Conservation (phyloP, 2,329 filamentous ascomycete species). For the Endocalyx cinctus region DNA sequence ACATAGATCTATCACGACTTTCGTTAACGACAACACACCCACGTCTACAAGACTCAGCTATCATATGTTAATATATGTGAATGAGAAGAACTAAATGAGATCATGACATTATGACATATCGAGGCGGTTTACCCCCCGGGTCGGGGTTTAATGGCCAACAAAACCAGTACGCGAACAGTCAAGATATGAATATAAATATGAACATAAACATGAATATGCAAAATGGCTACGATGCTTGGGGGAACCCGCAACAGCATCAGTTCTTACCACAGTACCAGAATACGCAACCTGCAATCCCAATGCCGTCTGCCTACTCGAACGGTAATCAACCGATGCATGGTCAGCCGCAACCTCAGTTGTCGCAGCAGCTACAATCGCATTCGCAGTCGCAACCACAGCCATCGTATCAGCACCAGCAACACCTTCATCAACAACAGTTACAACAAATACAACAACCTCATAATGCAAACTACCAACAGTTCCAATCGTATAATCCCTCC, state of each 20-base stretch:
- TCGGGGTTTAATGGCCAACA: slow-evolving; percentile 25
- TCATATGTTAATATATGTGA: background rate
- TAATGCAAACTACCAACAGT: background rate
- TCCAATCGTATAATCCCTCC: background rate
- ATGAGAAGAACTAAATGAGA: background rate
- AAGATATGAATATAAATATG: slow-evolving; percentile 17
- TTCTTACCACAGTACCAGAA: slow-evolving; percentile 17
- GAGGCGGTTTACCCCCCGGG: slow-evolving; percentile 24
- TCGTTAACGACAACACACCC: too few species aligned
- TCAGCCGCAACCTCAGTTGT: slow-evolving; percentile 1
- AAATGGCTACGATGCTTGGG: slow-evolving; percentile 22
- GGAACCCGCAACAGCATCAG: slow-evolving; percentile 20
- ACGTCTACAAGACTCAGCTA: too few species aligned
- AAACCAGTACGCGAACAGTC: too few species aligned
- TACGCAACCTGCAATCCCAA: slow-evolving; percentile 13
- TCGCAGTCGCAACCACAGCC: slow-evolving; percentile 25
- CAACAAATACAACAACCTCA: slow-evolving; percentile 10
- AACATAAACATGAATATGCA: slow-evolving; percentile 16
- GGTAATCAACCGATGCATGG: slow-evolving; percentile 10
- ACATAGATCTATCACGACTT: too few species aligned
- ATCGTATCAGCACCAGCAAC: slow-evolving; percentile 23
- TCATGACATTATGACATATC: slow-evolving; percentile 31
- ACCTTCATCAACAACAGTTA: slow-evolving; percentile 9
- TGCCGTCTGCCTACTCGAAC: slow-evolving; percentile 7
- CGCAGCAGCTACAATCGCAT: slow-evolving; percentile 15